Evolutionary conservation across 768 basidiomycete species (phyloP).

Genomic region (Phylloporus arenicola): DNA sequence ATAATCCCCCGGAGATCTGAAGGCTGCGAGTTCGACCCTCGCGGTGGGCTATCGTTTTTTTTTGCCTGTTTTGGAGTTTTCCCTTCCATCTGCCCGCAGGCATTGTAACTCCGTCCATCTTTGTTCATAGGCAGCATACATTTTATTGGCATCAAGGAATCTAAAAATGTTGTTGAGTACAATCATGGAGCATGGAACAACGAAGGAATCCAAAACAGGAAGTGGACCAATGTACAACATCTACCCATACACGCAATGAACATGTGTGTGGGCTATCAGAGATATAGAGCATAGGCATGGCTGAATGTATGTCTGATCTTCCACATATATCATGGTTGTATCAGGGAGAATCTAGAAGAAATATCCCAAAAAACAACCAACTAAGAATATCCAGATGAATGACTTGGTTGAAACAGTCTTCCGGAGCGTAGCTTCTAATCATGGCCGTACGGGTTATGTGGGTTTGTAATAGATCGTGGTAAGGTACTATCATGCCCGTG

Average conservation of each 20-base stretch:
- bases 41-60: conserved; percentile 60
- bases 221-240: conserved; percentile 7
- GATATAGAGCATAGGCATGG: conserved; percentile 13
- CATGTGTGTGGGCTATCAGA: conserved; percentile 4
- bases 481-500: conserved; percentile 53
- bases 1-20: conserved; percentile 44
- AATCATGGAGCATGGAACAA: conserved; percentile 10
- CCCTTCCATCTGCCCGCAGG: too few relatives aligned
- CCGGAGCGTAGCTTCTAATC: conserved; percentile 18
- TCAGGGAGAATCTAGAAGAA: conserved; percentile 21
- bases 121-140: conserved; percentile 6
- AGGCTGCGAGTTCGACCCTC: conserved; percentile 85
- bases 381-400: conserved; percentile 22
- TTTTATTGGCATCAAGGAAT: conserved; percentile 13
- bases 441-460: conserved; percentile 32
- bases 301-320: conserved; percentile 13
- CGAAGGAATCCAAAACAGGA: conserved; percentile 8
- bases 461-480: conserved; percentile 84
- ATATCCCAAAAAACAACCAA: conserved; percentile 25
- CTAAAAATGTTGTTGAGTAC: conserved; percentile 17
- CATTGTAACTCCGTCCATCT: background rate
- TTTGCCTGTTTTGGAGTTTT: background rate
- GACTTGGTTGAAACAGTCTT: conserved; percentile 7
- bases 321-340: conserved; percentile 18
- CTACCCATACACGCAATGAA: conserved; percentile 6